Conservation (phyloP, 2,329 filamentous ascomycete genomes). For the Microdochium paspali region DNA sequence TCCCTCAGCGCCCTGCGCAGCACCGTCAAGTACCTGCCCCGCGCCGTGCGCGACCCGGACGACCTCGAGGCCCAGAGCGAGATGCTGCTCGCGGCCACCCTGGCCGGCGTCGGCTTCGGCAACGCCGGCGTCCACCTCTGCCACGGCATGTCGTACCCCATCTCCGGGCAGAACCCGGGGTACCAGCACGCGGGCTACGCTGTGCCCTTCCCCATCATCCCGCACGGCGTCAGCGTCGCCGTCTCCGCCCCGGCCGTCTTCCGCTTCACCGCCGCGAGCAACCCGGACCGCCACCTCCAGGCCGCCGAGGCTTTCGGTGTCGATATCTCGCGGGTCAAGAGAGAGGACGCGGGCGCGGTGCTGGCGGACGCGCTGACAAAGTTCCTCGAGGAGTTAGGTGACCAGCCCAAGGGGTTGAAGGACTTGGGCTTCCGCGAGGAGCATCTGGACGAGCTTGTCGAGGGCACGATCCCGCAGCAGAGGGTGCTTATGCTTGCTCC, state of each 20-base stretch:
- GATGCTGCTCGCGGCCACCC: constrained; percentile 89
- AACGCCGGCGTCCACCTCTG: constrained; percentile 89
- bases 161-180: constrained; percentile 86
- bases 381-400: constrained; percentile 76
- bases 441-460: constrained; percentile 76
- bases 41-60: constrained; percentile 78
- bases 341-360: constrained; percentile 81
- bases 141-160: constrained; percentile 90
- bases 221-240: constrained; percentile 90
- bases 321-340: constrained; percentile 79
- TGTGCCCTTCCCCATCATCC: constrained; percentile 70
- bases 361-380: constrained; percentile 71
- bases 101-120: constrained; percentile 93
- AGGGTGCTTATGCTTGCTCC: constrained; percentile 89
- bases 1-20: constrained; percentile 73
- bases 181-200: constrained; percentile 87
- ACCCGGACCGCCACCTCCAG: constrained; percentile 82
- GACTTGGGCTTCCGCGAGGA: constrained; percentile 66
- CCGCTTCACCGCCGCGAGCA: constrained; percentile 82
- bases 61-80: constrained; percentile 88
- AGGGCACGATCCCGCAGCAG: constrained; percentile 88
- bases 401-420: constrained; percentile 82
- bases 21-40: constrained; percentile 87
- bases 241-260: constrained; percentile 92
- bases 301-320: constrained; percentile 88